phyloP scores from a whole-genome alignment of 441 rosid genomes.

The Melastoma candidum region DNA sequence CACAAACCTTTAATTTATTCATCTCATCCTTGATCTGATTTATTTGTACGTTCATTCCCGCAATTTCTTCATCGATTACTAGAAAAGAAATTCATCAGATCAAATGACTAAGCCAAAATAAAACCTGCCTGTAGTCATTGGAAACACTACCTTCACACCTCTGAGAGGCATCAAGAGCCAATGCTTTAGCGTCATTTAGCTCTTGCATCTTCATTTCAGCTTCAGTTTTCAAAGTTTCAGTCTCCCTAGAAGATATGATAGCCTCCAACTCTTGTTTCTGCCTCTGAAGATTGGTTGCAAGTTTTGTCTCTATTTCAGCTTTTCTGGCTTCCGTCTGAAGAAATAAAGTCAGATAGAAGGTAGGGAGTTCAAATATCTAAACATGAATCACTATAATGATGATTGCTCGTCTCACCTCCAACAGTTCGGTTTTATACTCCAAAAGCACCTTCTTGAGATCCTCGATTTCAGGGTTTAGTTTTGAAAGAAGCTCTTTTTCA shows the following conservation, averaged over 20 bases:
- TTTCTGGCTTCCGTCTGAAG: conserved; percentile 84
- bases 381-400: conserved; percentile 8
- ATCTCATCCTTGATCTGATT: conserved; percentile 65
- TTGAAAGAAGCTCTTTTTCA: conserved; percentile 64
- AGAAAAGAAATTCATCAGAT: conserved; percentile 4
- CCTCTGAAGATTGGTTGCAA: conserved; percentile 88
- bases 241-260: conserved; percentile 56
- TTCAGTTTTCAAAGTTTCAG: conserved; percentile 55
- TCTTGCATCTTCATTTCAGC: conserved; percentile 66
- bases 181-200: conserved; percentile 55
- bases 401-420: conserved; percentile 53
- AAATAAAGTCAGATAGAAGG: conserved; percentile 13
- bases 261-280: conserved; percentile 91
- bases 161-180: conserved; percentile 49
- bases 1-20: conserved; percentile 42
- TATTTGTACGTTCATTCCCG: conserved; percentile 46
- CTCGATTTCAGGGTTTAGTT: conserved; percentile 76
- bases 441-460: conserved; percentile 65
- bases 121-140: conserved; percentile 16
- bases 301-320: conserved; percentile 94
- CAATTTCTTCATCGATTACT: conserved; percentile 60
- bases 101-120: conserved; percentile 7
- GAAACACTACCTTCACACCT: conserved; percentile 49
- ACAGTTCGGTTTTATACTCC: conserved; percentile 66
- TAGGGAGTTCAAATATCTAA: conserved; percentile 4